A percentile compares a stretch with the other conserved stretches of the same genome.
Conservation (phyloP, 129 eudicot species). For the Arctium minus region DNA sequence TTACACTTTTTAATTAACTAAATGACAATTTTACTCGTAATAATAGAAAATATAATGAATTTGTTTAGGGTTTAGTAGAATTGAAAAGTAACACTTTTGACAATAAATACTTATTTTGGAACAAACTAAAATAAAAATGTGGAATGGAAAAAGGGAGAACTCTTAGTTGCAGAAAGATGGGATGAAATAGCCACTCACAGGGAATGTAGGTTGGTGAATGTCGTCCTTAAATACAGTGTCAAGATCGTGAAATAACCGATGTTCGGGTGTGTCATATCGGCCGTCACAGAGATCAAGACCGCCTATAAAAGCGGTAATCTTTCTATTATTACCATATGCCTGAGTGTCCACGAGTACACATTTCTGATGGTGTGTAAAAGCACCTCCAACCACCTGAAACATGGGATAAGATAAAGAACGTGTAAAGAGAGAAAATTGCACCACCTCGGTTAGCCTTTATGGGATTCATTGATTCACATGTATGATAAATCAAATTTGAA, state of each 20-base stretch:
- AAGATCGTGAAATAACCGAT: slow-evolving; percentile 70
- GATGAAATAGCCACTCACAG: slow-evolving; percentile 48
- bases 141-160: not conserved
- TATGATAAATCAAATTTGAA: not conserved
- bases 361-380: slow-evolving; percentile 95
- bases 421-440: not conserved
- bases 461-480: not conserved
- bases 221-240: slow-evolving; percentile 76
- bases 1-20: too few species aligned
- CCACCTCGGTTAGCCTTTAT: not conserved
- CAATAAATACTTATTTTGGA: too few species aligned
- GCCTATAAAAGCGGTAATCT: slow-evolving; percentile 79
- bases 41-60: too few species aligned
- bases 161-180: not conserved
- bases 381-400: slow-evolving; percentile 78
- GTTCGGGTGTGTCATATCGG: slow-evolving; percentile 93
- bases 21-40: too few species aligned
- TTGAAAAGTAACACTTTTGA: too few species aligned
- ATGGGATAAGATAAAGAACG: not conserved
- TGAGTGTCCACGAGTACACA: slow-evolving; percentile 91
- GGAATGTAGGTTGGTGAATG: slow-evolving; percentile 71
- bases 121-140: too few species aligned
- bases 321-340: slow-evolving; percentile 62
- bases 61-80: too few species aligned
- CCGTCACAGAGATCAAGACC: slow-evolving; percentile 97